phyloP scores from a whole-genome alignment of 768 basidiomycete species.

The Solioccasus polychromus region DNA sequence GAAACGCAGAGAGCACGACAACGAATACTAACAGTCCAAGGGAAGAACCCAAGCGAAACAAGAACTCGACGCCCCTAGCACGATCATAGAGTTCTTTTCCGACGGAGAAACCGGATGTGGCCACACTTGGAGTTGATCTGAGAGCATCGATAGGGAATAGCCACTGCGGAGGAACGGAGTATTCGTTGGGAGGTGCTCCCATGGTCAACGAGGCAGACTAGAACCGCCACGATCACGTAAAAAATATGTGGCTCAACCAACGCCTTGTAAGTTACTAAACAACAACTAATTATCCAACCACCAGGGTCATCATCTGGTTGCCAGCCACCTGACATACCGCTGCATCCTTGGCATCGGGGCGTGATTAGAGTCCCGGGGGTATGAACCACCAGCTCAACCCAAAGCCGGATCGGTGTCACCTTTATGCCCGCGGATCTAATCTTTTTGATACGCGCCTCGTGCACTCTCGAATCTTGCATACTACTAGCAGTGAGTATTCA shows the following conservation, averaged over 20 bases:
- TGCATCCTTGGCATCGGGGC: constrained; percentile 2
- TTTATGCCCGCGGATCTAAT: constrained; percentile 34
- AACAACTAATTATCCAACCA: too few species aligned
- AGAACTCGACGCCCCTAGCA: constrained; percentile 79
- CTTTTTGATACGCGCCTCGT: constrained; percentile 27
- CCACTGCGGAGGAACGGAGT: constrained; percentile 56
- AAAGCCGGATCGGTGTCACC: constrained; percentile 16
- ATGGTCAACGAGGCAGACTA: constrained; percentile 11
- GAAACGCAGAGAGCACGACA: constrained; percentile 10
- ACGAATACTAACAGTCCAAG: constrained; percentile 62
- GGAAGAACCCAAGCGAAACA: constrained; percentile 78
- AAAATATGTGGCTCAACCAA: too few species aligned
- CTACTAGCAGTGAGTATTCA: constrained; percentile 6
- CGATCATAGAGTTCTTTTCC: constrained; percentile 76
- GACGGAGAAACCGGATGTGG: constrained; percentile 43
- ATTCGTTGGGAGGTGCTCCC: constrained; percentile 23
- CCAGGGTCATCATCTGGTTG: background rate
- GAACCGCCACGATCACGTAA: constrained; percentile 31
- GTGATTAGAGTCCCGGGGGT: constrained; percentile 4
- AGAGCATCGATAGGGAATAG: constrained; percentile 63
- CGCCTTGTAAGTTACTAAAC: too few species aligned
- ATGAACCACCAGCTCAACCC: constrained; percentile 17
- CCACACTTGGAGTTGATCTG: constrained; percentile 53
- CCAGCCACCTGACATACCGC: background rate
- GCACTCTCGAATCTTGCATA: constrained; percentile 8